Evolutionary conservation across 1,284 basidiomycete genomes (phyloP), one percentile per base, ranked within the genome.

Genomic region (Fistulina hepatica): DNA sequence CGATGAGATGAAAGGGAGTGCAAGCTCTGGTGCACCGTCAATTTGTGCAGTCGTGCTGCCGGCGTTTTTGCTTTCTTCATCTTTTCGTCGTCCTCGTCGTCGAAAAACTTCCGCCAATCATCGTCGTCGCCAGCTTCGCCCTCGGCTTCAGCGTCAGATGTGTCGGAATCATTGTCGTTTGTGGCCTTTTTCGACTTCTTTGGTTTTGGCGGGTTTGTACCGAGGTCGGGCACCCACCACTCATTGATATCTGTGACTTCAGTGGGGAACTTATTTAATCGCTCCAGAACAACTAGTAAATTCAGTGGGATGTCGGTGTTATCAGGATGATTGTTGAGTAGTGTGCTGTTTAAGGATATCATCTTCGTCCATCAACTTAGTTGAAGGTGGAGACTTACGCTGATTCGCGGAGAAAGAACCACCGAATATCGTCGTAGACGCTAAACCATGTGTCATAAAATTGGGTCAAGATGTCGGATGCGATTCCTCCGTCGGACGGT

Each of bases 401-500:
- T 20, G 84, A 67, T 51, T 95, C 91, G 25, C 84, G 75, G 43
- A 97, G 72, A 62, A 95, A 95, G 57, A 86, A 89, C 81, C 86
- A 95, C 41, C 93, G 77, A 19, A 97, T 67, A 55, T 97, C 95
- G 46, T 93, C 88, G 55, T 93, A 64, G 12, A 83, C 75, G 46
- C 76, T 77, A 44, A 89, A 68, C 76, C 79, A 89, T 8, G 68
- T 75, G 25, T 74, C 69, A 41, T 77, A 60, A 52, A 88, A 85
- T 19, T 68, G 56, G 36, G 77, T 65, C 16, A 72, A 59, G 7
- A 88, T 76, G 45, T 83, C 79, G 3, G 63, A 36, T 33, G 77
- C 67, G 19, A 78, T 56, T 28, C 59, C 52, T 3, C 62, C 57
- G 17, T 59, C 54, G 15, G 48, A 51, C 28, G 28, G 10, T 3